These are phyloP conservation scores for Brassica balearica DNA, from an alignment of 441 rosid genomes.

Conservation along the genomic window DNA sequence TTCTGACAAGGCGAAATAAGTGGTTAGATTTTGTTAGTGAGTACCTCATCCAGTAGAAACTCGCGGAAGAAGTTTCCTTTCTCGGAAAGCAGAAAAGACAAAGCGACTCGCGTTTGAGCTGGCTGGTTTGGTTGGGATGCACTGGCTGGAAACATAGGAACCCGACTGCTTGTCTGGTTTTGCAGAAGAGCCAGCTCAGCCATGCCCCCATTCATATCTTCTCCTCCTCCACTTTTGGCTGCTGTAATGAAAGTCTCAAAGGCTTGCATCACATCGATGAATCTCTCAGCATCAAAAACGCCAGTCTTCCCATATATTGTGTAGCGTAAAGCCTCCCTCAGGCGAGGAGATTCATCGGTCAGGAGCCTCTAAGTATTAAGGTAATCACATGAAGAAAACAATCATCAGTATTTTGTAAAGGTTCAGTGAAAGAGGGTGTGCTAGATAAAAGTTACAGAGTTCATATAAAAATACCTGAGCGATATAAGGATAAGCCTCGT, in stretches of 20 bases:
- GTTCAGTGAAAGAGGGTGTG: not conserved
- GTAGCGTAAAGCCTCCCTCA: slow-evolving; percentile 87
- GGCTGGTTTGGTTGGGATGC: slow-evolving; percentile 62
- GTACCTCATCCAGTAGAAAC: slow-evolving; percentile 97
- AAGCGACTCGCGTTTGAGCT: slow-evolving; percentile 87
- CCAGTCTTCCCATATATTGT: slow-evolving; percentile 93
- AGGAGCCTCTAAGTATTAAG: slow-evolving; percentile 72
- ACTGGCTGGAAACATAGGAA: slow-evolving; percentile 52
- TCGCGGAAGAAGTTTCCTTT: slow-evolving; percentile 92
- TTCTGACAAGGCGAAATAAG: too few species aligned
- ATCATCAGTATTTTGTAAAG: not conserved
- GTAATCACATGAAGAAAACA: slow-evolving; percentile 1
- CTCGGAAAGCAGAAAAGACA: slow-evolving; percentile 84
- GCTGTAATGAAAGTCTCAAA: slow-evolving; percentile 94
- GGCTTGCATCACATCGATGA: slow-evolving; percentile 99
- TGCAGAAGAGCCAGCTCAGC: slow-evolving; percentile 87
- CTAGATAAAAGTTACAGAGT: not conserved
- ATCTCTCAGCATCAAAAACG: slow-evolving; percentile 97
- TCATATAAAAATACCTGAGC: slow-evolving; percentile 68
- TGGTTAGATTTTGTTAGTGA: slow-evolving; percentile 13
- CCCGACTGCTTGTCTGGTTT: slow-evolving; percentile 44
- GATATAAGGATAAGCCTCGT: slow-evolving; percentile 98
- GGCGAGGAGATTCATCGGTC: slow-evolving; percentile 91
- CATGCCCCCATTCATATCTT: slow-evolving; percentile 83
- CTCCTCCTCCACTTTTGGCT: slow-evolving; percentile 99